Base-by-base conservation (phyloP, 441 rosid species). In the Codiaeum variegatum region DNA sequence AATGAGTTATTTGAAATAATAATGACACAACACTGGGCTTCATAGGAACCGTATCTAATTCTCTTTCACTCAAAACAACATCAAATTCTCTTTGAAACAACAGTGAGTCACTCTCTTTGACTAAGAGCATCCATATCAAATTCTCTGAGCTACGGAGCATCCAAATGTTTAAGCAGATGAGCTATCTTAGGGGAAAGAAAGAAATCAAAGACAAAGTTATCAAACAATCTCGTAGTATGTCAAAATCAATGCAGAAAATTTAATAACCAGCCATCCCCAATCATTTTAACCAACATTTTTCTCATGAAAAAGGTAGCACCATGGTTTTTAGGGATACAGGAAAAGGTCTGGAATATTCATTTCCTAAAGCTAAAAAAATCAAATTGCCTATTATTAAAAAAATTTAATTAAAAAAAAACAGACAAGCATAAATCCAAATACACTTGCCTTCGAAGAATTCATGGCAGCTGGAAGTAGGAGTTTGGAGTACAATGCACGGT, bases 381-480 rank as follows among this genome's bases (percentile, higher is more conserved):
- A n/a, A n/a, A n/a, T n/a, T n/a, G n/a, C n/a, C n/a, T n/a, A n/a
- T n/a, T n/a, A n/a, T n/a, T n/a, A n/a, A n/a, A n/a, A n/a, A n/a
- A n/a, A n/a, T n/a, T n/a, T n/a, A n/a, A n/a, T n/a, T n/a, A n/a
- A n/a, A n/a, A n/a, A n/a, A n/a, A n/a, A n/a, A n/a, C n/a, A n/a
- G n/a, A n/a, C 62, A 47, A 28, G 31, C 29, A 12, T 7, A 44
- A 69, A 73, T 6, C 49, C 40, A 63, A 65, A 55, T 46, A 44
- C 62, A 54, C 96, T 86, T 87, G 82, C 99, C 97, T 95, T 93
- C 59, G 99, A 95, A 73, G 99, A 89, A 82, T 91, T 91, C 98
- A 95, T 81, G 73, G 91, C 90, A 28, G 97, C 83, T 61, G 98
- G 97, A 78, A 91, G 91, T 72, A 95, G 83, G 73, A 95, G 97